Evolutionary conservation across 2,329 filamentous ascomycete species (phyloP).

Genomic region (Huntiella moniliformis): DNA sequence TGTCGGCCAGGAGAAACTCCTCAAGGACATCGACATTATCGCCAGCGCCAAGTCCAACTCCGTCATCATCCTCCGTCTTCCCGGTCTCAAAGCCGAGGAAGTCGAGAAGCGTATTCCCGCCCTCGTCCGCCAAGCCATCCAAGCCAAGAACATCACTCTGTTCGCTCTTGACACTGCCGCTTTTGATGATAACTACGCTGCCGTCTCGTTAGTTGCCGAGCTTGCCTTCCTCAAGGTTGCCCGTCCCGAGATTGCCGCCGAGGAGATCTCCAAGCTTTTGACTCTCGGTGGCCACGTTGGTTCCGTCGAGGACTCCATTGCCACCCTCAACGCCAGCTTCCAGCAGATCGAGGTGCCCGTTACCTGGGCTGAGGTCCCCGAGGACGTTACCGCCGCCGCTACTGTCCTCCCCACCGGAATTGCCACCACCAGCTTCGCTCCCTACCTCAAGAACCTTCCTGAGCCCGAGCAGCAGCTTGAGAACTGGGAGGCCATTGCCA

Average conservation of each 20-base stretch:
- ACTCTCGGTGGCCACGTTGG: conserved; percentile 14
- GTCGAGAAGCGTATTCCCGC: conserved; percentile 69
- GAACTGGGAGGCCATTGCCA: conserved; percentile 69
- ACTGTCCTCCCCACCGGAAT: conserved; percentile 35
- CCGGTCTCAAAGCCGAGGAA: conserved; percentile 71
- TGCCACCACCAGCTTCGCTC: conserved; percentile 62
- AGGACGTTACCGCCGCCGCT: conserved; percentile 9
- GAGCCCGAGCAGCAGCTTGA: conserved; percentile 48
- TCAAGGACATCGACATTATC: conserved; percentile 60
- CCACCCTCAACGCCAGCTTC: conserved; percentile 34
- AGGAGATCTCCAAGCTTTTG: conserved; percentile 48
- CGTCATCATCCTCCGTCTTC: conserved; percentile 55
- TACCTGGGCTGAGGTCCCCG: conserved; percentile 55
- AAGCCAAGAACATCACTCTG: conserved; percentile 50
- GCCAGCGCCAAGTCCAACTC: conserved; percentile 51
- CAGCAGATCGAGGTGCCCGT: conserved; percentile 58
- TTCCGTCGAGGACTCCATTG: conserved; percentile 9
- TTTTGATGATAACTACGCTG: conserved; percentile 40
- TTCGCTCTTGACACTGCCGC: conserved; percentile 56
- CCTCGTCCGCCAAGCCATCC: conserved; percentile 50
- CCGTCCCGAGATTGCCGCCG: conserved; percentile 42
- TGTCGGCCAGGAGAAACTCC: conserved; percentile 60
- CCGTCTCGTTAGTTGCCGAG: conserved; percentile 53
- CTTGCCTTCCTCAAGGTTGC: conserved; percentile 68
- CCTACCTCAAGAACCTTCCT: conserved; percentile 56